These are phyloP conservation scores for Leccinum subspadiceum DNA, from an alignment of 1,284 basidiomycete genomes.

Conservation along the genomic window DNA sequence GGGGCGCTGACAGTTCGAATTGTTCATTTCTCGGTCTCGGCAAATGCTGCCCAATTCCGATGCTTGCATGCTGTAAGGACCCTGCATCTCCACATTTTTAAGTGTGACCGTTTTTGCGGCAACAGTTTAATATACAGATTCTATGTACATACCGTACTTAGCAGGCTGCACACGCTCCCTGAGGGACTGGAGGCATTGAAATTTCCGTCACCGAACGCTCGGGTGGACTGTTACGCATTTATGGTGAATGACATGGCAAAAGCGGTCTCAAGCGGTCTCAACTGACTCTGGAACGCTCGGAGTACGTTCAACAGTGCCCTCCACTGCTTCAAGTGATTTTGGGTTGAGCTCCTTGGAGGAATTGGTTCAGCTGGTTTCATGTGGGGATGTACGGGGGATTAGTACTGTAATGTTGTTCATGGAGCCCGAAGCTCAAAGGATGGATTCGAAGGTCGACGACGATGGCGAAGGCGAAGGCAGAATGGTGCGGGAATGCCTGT, in stretches of 20 bases:
- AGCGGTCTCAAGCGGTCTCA: not conserved
- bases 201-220: not conserved
- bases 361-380: not conserved
- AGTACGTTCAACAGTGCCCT: not conserved
- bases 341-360: not conserved
- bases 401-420: not conserved
- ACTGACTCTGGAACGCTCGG: not conserved
- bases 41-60: not conserved
- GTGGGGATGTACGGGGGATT: not conserved
- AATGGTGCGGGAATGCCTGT: not conserved
- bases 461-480: not conserved
- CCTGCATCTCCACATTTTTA: not conserved
- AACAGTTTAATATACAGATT: no score
- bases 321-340: not conserved
- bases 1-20: not conserved
- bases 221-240: not conserved
- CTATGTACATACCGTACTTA: no score
- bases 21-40: not conserved
- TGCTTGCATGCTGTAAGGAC: not conserved
- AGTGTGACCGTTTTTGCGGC: not conserved
- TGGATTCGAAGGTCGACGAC: not conserved
- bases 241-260: not conserved
- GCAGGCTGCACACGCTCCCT: no score
- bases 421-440: not conserved
- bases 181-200: not conserved